Evolutionary conservation across 306 rosid species (phyloP).

Genomic region (Vigna trinervia): DNA sequence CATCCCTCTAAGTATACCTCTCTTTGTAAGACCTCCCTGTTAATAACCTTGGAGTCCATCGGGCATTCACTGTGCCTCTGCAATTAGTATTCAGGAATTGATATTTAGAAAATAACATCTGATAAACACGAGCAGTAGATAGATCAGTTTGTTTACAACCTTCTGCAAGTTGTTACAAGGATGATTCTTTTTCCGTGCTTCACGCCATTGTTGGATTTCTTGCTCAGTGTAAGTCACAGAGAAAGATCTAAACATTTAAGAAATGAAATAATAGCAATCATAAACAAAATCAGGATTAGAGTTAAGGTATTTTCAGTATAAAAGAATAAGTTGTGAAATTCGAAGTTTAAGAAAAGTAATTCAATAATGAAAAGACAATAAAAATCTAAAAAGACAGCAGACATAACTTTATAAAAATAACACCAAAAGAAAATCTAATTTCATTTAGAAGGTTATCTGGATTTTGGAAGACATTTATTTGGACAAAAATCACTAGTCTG

Average conservation of each 20-base stretch:
- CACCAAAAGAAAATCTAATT: slow-evolving; percentile 22
- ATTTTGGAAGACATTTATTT: neutral
- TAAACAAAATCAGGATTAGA: slow-evolving; percentile 27
- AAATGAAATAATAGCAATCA: slow-evolving; percentile 32
- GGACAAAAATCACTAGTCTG: neutral
- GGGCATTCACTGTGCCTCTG: slow-evolving; percentile 58
- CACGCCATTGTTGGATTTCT: slow-evolving; percentile 90
- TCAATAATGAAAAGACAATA: slow-evolving; percentile 23
- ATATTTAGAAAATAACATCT: slow-evolving; percentile 45
- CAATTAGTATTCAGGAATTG: slow-evolving; percentile 43
- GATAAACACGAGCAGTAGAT: slow-evolving; percentile 28
- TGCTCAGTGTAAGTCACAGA: slow-evolving; percentile 61
- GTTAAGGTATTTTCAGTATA: neutral
- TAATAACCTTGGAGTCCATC: slow-evolving; percentile 43
- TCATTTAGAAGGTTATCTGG: slow-evolving; percentile 24
- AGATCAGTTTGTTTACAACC: slow-evolving; percentile 55
- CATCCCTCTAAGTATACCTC: slow-evolving; percentile 55
- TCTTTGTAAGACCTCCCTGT: slow-evolving; percentile 63
- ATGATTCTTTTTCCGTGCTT: slow-evolving; percentile 77
- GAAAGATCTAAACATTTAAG: slow-evolving; percentile 56
- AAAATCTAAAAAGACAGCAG: slow-evolving; percentile 12
- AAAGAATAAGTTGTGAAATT: slow-evolving; percentile 24
- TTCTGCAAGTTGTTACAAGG: slow-evolving; percentile 64
- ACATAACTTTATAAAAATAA: neutral
- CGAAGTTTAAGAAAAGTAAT: slow-evolving; percentile 7